phyloP scores from a whole-genome alignment of 176 grass and related monocot genomes.

The Cenchrus purpureus region DNA sequence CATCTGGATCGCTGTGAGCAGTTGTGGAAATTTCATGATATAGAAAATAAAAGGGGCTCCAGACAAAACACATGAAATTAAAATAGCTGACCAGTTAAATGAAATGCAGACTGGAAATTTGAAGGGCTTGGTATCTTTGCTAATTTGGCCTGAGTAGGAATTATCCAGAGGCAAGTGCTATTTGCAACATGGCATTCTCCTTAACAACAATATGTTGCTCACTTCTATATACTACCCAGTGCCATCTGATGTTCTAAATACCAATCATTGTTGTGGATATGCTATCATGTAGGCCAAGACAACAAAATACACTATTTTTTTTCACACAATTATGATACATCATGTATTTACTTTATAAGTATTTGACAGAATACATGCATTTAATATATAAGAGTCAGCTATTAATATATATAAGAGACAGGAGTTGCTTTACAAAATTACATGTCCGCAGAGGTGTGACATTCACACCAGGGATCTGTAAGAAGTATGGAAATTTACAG shows the following conservation, averaged over 20 bases:
- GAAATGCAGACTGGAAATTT: not conserved
- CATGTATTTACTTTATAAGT: not conserved
- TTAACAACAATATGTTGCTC: not conserved
- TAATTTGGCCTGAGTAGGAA: not conserved
- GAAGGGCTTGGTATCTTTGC: not conserved
- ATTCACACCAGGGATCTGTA: not conserved
- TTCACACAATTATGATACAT: not conserved
- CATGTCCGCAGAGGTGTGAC: not conserved
- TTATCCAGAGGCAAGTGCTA: not conserved
- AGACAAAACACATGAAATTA: not conserved
- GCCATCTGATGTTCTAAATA: not conserved
- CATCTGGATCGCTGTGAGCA: not conserved
- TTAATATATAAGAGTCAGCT: not conserved
- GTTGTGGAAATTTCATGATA: not conserved
- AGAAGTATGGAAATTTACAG: not conserved
- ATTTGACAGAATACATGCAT: not conserved
- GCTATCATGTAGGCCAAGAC: not conserved
- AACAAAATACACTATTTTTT: not conserved
- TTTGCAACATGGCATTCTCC: not conserved
- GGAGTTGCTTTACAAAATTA: slow-evolving; percentile 9
- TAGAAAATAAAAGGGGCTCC: not conserved
- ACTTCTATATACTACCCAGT: not conserved
- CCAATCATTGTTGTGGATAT: not conserved
- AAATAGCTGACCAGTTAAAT: not conserved
- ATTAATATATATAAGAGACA: not conserved